phyloP scores from a whole-genome alignment of 176 grass and related monocot species.

The Carex cristatella region DNA sequence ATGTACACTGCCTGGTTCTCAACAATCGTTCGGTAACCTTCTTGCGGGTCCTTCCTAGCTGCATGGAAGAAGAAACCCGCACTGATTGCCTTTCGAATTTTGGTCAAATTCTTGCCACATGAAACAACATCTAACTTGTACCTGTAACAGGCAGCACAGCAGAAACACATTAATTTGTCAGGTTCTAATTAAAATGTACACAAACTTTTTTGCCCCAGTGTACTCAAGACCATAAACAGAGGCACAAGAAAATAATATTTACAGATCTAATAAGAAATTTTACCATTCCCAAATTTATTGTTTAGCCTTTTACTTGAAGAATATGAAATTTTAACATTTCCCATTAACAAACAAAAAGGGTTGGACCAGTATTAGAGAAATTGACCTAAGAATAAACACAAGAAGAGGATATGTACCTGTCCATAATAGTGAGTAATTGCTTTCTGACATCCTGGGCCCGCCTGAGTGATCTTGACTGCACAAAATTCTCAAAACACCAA shows the following conservation, averaged over 20 bases:
- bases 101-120: slow-evolving; percentile 79
- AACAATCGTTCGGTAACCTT: slow-evolving; percentile 82
- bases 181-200: too few relatives aligned
- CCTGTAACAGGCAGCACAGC: slow-evolving; percentile 24
- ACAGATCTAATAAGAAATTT: background rate
- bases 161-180: too few relatives aligned
- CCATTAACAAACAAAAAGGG: background rate
- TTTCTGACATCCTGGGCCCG: slow-evolving; percentile 89
- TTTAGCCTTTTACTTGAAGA: background rate
- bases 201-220: background rate
- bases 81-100: slow-evolving; percentile 79
- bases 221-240: background rate
- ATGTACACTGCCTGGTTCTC: slow-evolving; percentile 91
- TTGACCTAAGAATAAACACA: background rate
- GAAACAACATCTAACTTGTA: slow-evolving; percentile 85
- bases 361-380: background rate
- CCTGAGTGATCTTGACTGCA: slow-evolving; percentile 73
- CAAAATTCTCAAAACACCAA: slow-evolving; percentile 98
- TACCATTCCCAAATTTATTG: background rate
- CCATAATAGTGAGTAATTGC: slow-evolving; percentile 95
- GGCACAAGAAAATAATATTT: background rate
- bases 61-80: slow-evolving; percentile 90
- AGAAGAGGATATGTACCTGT: slow-evolving; percentile 39
- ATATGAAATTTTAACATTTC: background rate
- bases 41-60: slow-evolving; percentile 78